Conservation (phyloP, 2,329 filamentous ascomycete species). For the Trichoderma sp. region DNA sequence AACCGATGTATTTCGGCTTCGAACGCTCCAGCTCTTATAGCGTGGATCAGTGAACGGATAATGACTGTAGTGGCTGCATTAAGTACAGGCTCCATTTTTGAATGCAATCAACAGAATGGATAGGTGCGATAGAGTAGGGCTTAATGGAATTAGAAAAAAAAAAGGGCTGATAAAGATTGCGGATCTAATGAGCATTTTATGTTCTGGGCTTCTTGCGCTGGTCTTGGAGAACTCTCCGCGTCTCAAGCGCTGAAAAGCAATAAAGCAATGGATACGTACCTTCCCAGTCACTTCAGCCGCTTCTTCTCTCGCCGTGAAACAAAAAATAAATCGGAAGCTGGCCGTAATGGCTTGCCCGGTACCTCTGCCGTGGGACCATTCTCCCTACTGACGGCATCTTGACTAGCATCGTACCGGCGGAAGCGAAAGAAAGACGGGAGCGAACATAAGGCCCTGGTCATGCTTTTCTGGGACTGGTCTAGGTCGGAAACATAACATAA, state of each 20-base stretch:
- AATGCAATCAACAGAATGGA: no score
- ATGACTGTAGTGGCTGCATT: not conserved
- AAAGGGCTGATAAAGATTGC: no score
- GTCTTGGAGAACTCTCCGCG: not conserved
- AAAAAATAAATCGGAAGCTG: no score
- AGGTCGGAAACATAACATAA: not conserved
- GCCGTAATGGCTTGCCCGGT: not conserved
- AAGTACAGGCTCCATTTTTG: not conserved
- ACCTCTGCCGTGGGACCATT: not conserved
- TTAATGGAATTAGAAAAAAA: no score
- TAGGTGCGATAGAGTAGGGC: no score
- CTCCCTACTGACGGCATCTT: not conserved
- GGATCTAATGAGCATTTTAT: no score
- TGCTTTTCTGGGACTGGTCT: not conserved
- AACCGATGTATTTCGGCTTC: conserved; percentile 9
- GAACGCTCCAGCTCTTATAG: not conserved
- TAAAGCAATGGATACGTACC: not conserved
- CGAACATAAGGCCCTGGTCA: not conserved
- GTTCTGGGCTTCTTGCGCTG: no score
- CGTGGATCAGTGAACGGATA: not conserved
- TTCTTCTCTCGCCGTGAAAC: not conserved
- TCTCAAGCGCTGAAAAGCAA: not conserved
- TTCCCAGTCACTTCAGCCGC: not conserved
- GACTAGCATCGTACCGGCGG: not conserved
- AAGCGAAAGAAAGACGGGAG: not conserved